Evolutionary conservation across 2,329 filamentous ascomycete genomes (phyloP).

Genomic region (Orbilia blumenaviensis): DNA sequence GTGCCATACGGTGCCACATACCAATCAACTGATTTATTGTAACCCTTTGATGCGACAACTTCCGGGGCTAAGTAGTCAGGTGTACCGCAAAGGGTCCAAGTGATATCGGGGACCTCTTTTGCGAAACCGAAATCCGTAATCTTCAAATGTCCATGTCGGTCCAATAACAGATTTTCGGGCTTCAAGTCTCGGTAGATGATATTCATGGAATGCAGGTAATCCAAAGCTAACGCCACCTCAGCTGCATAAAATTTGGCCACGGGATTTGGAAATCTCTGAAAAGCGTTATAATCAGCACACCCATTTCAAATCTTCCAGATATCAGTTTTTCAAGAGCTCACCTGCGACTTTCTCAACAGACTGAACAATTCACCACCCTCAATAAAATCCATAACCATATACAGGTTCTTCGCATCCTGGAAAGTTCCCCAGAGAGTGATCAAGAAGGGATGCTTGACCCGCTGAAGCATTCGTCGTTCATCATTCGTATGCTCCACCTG

Average conservation of each 20-base stretch:
- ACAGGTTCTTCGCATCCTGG: conserved; percentile 91
- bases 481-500: conserved; percentile 99
- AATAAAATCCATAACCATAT: conserved; percentile 99
- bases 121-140: conserved; percentile 99
- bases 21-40: conserved; percentile 99
- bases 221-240: conserved; percentile 92
- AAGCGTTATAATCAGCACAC: conserved; percentile 4
- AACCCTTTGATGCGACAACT: conserved; percentile 98
- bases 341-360: conserved; percentile 88
- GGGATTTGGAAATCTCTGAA: conserved; percentile 95
- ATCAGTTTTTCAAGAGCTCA: conserved; percentile 62
- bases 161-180: conserved; percentile 89
- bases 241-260: conserved; percentile 99
- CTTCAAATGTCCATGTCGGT: conserved; percentile 92
- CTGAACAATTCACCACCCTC: conserved; percentile 98
- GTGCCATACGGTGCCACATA: conserved; percentile 65
- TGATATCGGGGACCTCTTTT: conserved; percentile 97
- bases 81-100: conserved; percentile 97
- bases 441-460: conserved; percentile 96
- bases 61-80: conserved; percentile 97
- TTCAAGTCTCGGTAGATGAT: conserved; percentile 99
- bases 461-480: conserved; percentile 91
- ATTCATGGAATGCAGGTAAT: conserved; percentile 92
- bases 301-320: not conserved
- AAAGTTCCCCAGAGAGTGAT: conserved; percentile 99